phyloP scores from a whole-genome alignment of 495 filamentous ascomycete species.

The Collariella sp. region DNA sequence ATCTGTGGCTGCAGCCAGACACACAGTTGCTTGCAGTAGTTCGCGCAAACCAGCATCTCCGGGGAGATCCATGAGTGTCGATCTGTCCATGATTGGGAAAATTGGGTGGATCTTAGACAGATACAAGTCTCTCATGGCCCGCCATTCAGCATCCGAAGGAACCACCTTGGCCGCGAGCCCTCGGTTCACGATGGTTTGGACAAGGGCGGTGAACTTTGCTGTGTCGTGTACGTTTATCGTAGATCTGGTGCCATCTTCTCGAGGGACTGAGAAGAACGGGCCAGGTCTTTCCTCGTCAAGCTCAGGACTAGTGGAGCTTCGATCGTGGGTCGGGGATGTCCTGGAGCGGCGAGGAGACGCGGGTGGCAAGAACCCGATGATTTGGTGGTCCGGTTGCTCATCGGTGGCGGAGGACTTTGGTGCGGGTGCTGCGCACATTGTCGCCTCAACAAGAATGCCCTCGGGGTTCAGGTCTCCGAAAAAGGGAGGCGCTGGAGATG shows the following conservation, averaged over 20 bases:
- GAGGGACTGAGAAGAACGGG: constrained; percentile 4
- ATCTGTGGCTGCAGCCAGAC: constrained; percentile 43
- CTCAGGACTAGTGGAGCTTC: not conserved
- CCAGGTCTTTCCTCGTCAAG: not conserved
- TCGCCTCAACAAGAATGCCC: constrained; percentile 40
- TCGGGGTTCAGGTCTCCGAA: constrained; percentile 48
- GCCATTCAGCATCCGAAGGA: constrained; percentile 32
- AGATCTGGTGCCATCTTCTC: constrained; percentile 4
- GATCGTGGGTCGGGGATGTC: not conserved
- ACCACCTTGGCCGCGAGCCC: constrained; percentile 19
- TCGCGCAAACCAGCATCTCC: constrained; percentile 15
- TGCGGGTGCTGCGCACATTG: constrained; percentile 20
- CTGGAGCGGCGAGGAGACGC: not conserved
- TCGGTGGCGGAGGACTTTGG: not conserved
- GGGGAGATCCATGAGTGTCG: constrained; percentile 11
- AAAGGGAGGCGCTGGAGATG: constrained; percentile 31
- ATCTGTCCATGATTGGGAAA: constrained; percentile 38
- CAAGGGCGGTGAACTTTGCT: constrained; percentile 1
- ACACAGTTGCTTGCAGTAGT: constrained; percentile 35
- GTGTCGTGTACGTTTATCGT: constrained; percentile 6
- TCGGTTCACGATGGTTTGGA: constrained; percentile 2
- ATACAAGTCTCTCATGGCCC: constrained; percentile 32
- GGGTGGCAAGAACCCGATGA: not conserved
- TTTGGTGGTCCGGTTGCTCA: not conserved
- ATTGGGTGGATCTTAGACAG: constrained; percentile 41